Conservation (phyloP, 2,329 filamentous ascomycete genomes). For the Phialophora verrucosa region DNA sequence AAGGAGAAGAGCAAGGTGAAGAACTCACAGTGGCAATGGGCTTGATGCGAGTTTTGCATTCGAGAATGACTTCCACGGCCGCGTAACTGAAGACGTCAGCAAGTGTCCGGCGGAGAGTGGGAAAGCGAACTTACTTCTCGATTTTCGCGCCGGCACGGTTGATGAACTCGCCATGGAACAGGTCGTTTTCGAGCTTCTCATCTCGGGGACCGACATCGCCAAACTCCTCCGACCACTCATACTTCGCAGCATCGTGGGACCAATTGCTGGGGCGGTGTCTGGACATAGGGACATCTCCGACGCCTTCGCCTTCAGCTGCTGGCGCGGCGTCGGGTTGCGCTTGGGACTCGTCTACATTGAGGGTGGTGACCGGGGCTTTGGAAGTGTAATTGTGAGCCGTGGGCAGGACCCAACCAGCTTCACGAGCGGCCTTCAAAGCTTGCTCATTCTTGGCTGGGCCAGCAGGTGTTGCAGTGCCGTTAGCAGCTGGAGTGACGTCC, state of each 20-base stretch:
- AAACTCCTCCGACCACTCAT: slow-evolving; percentile 83
- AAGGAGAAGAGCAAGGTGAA: background rate
- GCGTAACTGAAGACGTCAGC: slow-evolving; percentile 46
- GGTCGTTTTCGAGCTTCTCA: slow-evolving; percentile 71
- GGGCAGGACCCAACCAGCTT: slow-evolving; percentile 33
- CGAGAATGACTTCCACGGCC: slow-evolving; percentile 57
- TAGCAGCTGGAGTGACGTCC: slow-evolving; percentile 18
- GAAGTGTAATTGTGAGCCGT: slow-evolving; percentile 31
- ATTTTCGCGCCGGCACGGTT: slow-evolving; percentile 67
- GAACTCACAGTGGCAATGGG: slow-evolving; percentile 56
- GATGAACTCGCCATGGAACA: slow-evolving; percentile 68
- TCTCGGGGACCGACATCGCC: slow-evolving; percentile 81
- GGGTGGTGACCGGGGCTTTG: slow-evolving; percentile 11
- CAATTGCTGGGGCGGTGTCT: slow-evolving; percentile 43
- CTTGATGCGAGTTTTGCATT: slow-evolving; percentile 54
- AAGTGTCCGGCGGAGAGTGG: background rate
- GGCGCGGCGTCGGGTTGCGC: slow-evolving; percentile 11
- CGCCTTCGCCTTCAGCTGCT: slow-evolving; percentile 5
- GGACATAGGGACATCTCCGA: background rate
- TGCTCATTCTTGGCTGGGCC: slow-evolving; percentile 21
- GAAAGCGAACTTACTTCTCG: slow-evolving; percentile 58
- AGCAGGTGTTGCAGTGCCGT: slow-evolving; percentile 7
- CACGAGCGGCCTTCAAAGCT: slow-evolving; percentile 19
- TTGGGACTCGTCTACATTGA: slow-evolving; percentile 12
- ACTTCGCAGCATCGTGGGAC: slow-evolving; percentile 67